Base-by-base conservation (phyloP, 495 filamentous ascomycete species). In the Tirmania nivea region DNA sequence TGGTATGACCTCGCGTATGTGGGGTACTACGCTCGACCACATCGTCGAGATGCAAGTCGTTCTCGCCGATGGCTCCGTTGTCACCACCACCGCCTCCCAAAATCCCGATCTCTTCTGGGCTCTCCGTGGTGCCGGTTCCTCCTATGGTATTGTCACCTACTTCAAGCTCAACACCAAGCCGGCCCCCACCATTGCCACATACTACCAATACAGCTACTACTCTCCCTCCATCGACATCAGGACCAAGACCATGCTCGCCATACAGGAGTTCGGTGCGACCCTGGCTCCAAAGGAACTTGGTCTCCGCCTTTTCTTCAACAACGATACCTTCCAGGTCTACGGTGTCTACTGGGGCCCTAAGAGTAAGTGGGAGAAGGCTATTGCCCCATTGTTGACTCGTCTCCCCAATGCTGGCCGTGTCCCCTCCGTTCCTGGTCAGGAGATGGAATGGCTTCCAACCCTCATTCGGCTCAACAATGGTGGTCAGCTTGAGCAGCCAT, bases 1-100 rank as follows among this genome's bases (percentile, higher is more conserved):
- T 45, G 83, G 82, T 0, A 69, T 73, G 25, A 69, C 67, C 8
- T 77, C 78, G 8, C 75, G 81, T 19, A 71, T 74, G 35, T 83
- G 74, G 70, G 83, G 83, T 16, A 62, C 76, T 0, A 69, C 78
- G 0, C 64, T 87, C 48, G 83, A 87, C 58, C 72, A 72, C 35
- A 72, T 86, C 49, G 54, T 76, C 14, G 75, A 59, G 12, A 61
- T 75, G 16, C 72, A 79, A 35, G 77, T 83, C 1, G 78, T 86
- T n/a, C 70, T 80, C 8, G 78, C 78, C 1, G 71, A 80, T 56
- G 76, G 75, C 11, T 67, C 56, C 17, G 59, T 72, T 25, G 66
- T 75, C n/a, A 57, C 58, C 1, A 68, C 68, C 7, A 66, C 71
- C 5, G 55, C 64, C 2, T 60, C 58, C 1, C 8, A 67, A 20